Conservation (phyloP, 306 rosid species). For the Prosopis cineraria region DNA sequence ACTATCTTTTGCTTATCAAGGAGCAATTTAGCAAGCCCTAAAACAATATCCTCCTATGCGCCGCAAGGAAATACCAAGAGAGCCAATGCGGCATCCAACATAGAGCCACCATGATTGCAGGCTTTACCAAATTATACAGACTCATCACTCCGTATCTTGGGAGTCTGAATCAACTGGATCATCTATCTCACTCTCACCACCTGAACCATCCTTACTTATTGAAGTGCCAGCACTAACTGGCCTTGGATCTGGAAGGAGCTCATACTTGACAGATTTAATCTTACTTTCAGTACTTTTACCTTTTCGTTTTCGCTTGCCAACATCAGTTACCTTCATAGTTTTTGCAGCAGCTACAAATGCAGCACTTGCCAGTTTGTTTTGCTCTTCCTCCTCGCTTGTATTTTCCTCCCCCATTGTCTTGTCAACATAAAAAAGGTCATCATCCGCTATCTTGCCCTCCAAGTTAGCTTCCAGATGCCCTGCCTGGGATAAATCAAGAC, state of each 20-base stretch:
- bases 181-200: slow-evolving; percentile 64
- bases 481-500: slow-evolving; percentile 35
- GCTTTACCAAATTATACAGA: slow-evolving; percentile 1
- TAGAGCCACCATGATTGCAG: slow-evolving; percentile 12
- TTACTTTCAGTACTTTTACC: slow-evolving; percentile 42
- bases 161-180: slow-evolving; percentile 57
- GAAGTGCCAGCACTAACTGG: slow-evolving; percentile 35
- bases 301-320: slow-evolving; percentile 53
- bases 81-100: not conserved
- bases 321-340: slow-evolving; percentile 45
- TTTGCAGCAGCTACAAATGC: slow-evolving; percentile 60
- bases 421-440: slow-evolving; percentile 61
- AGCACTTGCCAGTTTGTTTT: slow-evolving; percentile 46
- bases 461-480: slow-evolving; percentile 37
- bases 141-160: slow-evolving; percentile 31
- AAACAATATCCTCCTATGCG: slow-evolving; percentile 11
- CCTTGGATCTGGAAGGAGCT: slow-evolving; percentile 34
- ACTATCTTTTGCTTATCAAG: not conserved
- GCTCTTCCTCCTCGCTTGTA: slow-evolving; percentile 37
- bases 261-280: slow-evolving; percentile 59
- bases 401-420: slow-evolving; percentile 46
- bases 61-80: not conserved
- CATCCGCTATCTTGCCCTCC: slow-evolving; percentile 44
- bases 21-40: slow-evolving; percentile 2
- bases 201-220: slow-evolving; percentile 39